Percentiles rank a stretch among this genome's conserved stretches.
Evolutionary conservation across 2,329 filamentous ascomycete genomes (phyloP).

Genomic region (Claviceps sp.): DNA sequence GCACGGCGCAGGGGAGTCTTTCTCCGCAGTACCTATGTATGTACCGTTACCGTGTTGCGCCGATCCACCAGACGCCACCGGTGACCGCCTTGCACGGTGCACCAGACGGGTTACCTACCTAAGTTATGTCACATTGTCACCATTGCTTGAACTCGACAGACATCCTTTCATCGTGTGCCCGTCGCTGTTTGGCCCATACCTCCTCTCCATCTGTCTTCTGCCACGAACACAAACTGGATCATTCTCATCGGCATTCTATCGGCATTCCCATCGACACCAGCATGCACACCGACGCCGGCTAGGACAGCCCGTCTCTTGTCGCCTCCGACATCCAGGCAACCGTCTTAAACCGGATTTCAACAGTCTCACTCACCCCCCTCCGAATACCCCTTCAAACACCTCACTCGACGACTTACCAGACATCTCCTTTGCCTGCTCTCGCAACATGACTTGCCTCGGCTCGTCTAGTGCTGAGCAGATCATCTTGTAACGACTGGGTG

Average conservation of each 20-base stretch:
- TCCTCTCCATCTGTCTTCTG: background rate
- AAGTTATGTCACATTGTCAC: background rate
- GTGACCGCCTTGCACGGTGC: no score
- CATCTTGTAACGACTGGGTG: conserved; percentile 16
- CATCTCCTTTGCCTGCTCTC: conserved; percentile 6
- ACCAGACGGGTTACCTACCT: no score
- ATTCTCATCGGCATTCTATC: background rate
- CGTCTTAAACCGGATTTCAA: background rate
- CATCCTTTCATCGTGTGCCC: background rate
- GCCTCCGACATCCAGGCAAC: background rate
- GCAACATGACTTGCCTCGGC: conserved; percentile 21
- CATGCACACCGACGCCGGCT: background rate
- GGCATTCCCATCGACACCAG: background rate
- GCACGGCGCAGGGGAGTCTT: background rate
- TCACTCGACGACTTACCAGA: background rate
- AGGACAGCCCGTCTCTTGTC: background rate
- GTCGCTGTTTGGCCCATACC: background rate
- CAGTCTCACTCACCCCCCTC: no score
- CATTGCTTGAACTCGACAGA: background rate
- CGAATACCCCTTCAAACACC: no score
- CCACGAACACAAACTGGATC: background rate
- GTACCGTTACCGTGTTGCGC: background rate
- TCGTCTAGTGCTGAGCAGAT: conserved; percentile 21
- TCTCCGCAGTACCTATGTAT: background rate
- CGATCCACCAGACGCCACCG: background rate